Evolutionary conservation across 306 rosid species (phyloP), one percentile per base, ranked within the genome.

Genomic region (Cucurbita moschata): DNA sequence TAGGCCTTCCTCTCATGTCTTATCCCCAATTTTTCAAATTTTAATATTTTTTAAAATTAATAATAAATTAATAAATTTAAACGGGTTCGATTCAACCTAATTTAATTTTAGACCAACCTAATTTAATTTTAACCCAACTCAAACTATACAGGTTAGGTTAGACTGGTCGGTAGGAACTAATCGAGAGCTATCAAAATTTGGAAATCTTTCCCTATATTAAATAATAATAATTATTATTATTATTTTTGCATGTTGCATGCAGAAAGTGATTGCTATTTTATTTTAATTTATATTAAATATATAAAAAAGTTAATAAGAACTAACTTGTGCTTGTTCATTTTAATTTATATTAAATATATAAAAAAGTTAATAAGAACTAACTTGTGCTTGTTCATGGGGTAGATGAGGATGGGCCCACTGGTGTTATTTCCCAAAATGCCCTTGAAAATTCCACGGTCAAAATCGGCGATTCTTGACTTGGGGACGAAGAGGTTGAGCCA

Each of bases 401-500:
- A 94, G 80, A 94, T 89, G 83, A 94, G 97, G 73, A 94, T 89
- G 52, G 99, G 99, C 64, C 99, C 97, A 77, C 95, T 94, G 5
- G 99, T 94, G 10, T 88, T 91, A 57, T 94, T 89, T 19, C 95
- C 97, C 72, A 94, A 75, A 84, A 94, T 91, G 71, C 92, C 96
- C 91, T 86, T 90, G 85, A 94, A 94, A 6, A 94, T 97, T 0
- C 97, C 99, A 50, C 82, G 58, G 65, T 91, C 88, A 66, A 94
- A 94, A 78, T 94, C 99, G 6, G 58, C 54, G 63, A 94, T 91
- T 83, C 90, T 89, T n/a, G 97, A 90, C 78, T 83, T 86, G 18
- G 99, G 99, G 68, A 94, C 90, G 64, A 94, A 94, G 72, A 94
- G 90, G 86, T 91, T 94, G 65, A 94, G 91, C 97, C 99, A 90